A percentile compares a stretch with the other conserved stretches of the same genome.
phyloP scores from a whole-genome alignment of 306 rosid species.

The Abrus pulchellus region DNA sequence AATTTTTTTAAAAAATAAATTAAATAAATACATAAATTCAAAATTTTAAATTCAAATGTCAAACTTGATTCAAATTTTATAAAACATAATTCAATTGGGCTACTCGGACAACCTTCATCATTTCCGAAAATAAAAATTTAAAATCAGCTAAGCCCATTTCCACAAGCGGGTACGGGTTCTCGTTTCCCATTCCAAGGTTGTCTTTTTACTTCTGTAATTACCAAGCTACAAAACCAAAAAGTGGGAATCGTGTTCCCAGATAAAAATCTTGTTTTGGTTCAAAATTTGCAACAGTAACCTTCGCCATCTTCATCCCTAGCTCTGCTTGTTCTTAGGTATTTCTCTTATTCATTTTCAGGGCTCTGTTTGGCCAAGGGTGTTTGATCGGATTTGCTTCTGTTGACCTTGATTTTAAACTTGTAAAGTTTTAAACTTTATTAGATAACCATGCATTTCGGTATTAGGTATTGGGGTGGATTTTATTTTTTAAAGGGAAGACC shows the following conservation, averaged over 20 bases:
- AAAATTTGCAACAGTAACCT: slow-evolving; percentile 17
- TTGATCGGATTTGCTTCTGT: neutral
- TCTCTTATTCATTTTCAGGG: slow-evolving; percentile 22
- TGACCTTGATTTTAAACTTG: neutral
- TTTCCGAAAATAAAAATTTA: too few relatives aligned
- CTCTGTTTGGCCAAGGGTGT: slow-evolving; percentile 15
- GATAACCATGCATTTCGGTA: slow-evolving; percentile 13
- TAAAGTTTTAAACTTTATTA: slow-evolving; percentile 15
- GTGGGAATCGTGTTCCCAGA: neutral
- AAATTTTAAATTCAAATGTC: too few relatives aligned
- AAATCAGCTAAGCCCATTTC: neutral
- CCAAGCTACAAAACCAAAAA: neutral
- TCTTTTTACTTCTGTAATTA: too few relatives aligned
- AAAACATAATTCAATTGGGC: too few relatives aligned
- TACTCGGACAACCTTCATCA: too few relatives aligned
- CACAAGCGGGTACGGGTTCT: neutral
- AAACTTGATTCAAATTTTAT: too few relatives aligned
- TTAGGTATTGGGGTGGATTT: neutral
- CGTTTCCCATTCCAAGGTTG: neutral
- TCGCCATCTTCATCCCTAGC: neutral
- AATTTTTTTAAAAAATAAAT: too few relatives aligned
- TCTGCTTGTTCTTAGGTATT: slow-evolving; percentile 29
- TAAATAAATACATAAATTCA: too few relatives aligned
- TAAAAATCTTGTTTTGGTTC: slow-evolving; percentile 30
- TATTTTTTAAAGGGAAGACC: neutral